phyloP scores from a whole-genome alignment of 345 rosid genomes.

The Ceriops zippeliana region DNA sequence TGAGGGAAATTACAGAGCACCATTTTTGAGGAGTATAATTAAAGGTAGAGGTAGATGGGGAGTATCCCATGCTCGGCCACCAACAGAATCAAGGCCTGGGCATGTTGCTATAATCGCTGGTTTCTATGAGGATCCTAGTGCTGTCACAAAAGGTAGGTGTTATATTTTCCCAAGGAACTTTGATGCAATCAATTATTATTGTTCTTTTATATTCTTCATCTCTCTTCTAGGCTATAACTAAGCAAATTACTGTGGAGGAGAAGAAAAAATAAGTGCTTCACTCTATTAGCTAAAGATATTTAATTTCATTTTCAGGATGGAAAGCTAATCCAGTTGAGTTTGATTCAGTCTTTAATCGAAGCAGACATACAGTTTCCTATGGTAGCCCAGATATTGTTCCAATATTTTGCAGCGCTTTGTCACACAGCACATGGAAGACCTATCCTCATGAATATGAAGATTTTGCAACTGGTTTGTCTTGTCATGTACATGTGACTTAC shows the following conservation, averaged over 20 bases:
- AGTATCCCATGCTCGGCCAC: conserved; percentile 98
- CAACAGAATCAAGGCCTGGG: conserved; percentile 95
- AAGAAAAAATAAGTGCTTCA: neutral
- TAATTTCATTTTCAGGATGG: conserved; percentile 64
- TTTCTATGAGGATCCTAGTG: conserved; percentile 97
- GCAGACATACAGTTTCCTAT: conserved; percentile 71
- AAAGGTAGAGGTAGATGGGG: conserved; percentile 88
- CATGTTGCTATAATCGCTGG: conserved; percentile 96
- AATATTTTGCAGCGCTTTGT: conserved; percentile 79
- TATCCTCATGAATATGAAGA: conserved; percentile 94
- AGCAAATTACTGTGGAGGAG: neutral
- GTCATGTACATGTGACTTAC: neutral
- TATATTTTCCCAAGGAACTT: conserved; percentile 12
- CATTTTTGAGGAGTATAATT: conserved; percentile 75
- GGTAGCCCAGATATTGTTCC: conserved; percentile 98
- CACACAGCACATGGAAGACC: conserved; percentile 80
- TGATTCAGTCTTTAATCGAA: conserved; percentile 88
- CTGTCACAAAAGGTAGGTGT: conserved; percentile 73
- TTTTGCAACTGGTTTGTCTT: conserved; percentile 77
- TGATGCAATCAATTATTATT: neutral
- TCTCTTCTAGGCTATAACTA: conserved; percentile 2
- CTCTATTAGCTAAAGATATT: conserved; percentile 12
- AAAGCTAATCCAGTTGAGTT: conserved; percentile 97
- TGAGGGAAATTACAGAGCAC: conserved; percentile 72
- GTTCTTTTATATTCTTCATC: neutral